These are phyloP conservation scores for Geotrichum bryndzae DNA, from an alignment of 1,139 yeast genomes.

Conservation along the genomic window DNA sequence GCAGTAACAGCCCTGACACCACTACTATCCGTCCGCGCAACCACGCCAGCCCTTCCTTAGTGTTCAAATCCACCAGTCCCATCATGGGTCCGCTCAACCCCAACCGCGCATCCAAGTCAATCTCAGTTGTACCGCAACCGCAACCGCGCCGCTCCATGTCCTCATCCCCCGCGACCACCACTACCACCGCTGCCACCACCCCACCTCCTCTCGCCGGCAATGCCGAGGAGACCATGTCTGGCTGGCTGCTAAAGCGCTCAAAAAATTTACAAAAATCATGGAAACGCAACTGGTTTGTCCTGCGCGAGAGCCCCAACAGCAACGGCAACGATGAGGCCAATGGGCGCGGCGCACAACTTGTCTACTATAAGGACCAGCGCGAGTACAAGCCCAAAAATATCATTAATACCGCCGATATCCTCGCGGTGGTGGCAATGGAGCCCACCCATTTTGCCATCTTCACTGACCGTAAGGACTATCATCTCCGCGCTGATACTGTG, in stretches of 20 bases:
- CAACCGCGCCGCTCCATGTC: constrained; percentile 17
- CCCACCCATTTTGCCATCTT: constrained; percentile 39
- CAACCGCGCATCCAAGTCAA: background rate
- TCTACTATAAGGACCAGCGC: constrained; percentile 52
- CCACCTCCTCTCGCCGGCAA: background rate
- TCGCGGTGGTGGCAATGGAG: constrained; percentile 34
- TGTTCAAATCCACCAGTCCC: background rate
- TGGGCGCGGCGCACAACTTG: constrained; percentile 40
- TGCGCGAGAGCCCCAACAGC: constrained; percentile 34
- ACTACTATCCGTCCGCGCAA: background rate
- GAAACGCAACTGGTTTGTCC: constrained; percentile 54
- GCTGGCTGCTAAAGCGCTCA: constrained; percentile 34
- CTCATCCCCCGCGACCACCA: background rate
- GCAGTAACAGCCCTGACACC: background rate
- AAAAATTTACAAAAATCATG: constrained; percentile 34
- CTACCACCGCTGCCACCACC: background rate
- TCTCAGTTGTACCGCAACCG: constrained; percentile 3
- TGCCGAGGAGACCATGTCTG: constrained; percentile 23
- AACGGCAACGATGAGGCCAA: constrained; percentile 25
- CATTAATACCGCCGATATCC: constrained; percentile 37
- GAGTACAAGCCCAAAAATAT: constrained; percentile 54
- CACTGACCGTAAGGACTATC: constrained; percentile 41
- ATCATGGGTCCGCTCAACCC: background rate
- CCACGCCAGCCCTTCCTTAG: background rate
- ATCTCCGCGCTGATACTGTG: constrained; percentile 39